These are phyloP conservation scores for Keithomyces neogunnii DNA, from an alignment of 2,329 filamentous ascomycete species.

Conservation along the genomic window DNA sequence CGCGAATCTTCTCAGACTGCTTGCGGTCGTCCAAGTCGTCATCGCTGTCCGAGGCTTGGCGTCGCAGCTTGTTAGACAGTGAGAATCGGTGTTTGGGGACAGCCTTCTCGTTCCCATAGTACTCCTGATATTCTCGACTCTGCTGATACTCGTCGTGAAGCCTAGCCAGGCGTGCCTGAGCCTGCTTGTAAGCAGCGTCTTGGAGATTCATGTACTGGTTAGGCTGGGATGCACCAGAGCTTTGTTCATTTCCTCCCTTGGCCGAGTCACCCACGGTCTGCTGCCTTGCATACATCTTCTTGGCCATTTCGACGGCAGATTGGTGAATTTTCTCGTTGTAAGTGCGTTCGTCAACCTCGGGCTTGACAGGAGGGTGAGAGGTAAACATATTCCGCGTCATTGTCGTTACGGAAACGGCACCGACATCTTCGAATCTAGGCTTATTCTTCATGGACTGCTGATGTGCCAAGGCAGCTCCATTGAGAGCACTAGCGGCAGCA, in stretches of 20 bases:
- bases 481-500: slow-evolving; percentile 59
- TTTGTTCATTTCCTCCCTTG: slow-evolving; percentile 29
- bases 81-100: slow-evolving; percentile 35
- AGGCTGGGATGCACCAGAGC: slow-evolving; percentile 31
- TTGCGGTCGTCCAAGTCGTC: slow-evolving; percentile 56
- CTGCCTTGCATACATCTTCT: slow-evolving; percentile 70
- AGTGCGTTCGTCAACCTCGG: slow-evolving; percentile 66
- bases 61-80: slow-evolving; percentile 47
- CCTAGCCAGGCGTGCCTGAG: slow-evolving; percentile 73
- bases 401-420: slow-evolving; percentile 59
- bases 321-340: slow-evolving; percentile 66
- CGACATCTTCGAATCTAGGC: slow-evolving; percentile 47
- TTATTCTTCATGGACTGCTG: slow-evolving; percentile 37
- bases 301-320: slow-evolving; percentile 83
- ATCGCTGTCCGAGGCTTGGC: slow-evolving; percentile 57
- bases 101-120: slow-evolving; percentile 54
- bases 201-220: slow-evolving; percentile 60
- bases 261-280: slow-evolving; percentile 50
- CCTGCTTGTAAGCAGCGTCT: slow-evolving; percentile 78
- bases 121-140: slow-evolving; percentile 59
- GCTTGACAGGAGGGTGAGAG: slow-evolving; percentile 60
- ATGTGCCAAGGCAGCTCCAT: slow-evolving; percentile 62
- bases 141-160: slow-evolving; percentile 63
- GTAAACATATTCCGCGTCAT: slow-evolving; percentile 71
- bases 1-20: slow-evolving; percentile 62